These are phyloP conservation scores for Phaffomyces antillensis DNA, from an alignment of 805 yeast genomes.

Conservation along the genomic window DNA sequence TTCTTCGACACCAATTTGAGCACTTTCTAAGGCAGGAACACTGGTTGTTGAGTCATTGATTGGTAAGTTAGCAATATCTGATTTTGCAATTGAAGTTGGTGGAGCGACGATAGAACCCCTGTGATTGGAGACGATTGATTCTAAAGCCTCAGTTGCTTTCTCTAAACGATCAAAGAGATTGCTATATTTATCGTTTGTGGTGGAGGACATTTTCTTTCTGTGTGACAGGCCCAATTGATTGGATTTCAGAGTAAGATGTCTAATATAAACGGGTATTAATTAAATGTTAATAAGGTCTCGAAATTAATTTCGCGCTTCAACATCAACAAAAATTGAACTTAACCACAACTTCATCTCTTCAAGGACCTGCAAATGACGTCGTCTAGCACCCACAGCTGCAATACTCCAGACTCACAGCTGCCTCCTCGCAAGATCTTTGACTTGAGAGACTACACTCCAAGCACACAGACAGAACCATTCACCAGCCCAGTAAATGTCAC, in stretches of 20 bases:
- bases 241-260: not conserved
- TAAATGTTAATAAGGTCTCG: too few relatives aligned
- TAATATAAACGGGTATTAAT: not conserved
- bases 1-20: slow-evolving; percentile 3
- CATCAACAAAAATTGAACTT: too few relatives aligned
- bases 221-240: not conserved
- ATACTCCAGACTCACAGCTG: not conserved
- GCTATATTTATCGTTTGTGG: slow-evolving; percentile 7
- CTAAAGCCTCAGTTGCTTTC: slow-evolving; percentile 23
- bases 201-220: slow-evolving; percentile 1
- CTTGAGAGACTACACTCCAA: slow-evolving; percentile 16
- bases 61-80: not conserved
- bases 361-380: not conserved
- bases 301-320: not conserved
- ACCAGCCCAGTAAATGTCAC: slow-evolving; percentile 36
- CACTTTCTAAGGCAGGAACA: too few relatives aligned
- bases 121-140: slow-evolving; percentile 19
- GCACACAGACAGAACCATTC: slow-evolving; percentile 36
- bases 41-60: too few relatives aligned
- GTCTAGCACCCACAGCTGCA: too few relatives aligned
- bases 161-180: slow-evolving; percentile 17
- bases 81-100: not conserved
- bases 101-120: slow-evolving; percentile 2
- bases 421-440: slow-evolving; percentile 15
- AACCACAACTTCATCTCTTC: too few relatives aligned